Evolutionary conservation across 2,329 filamentous ascomycete species (phyloP), one percentile per base, ranked within the genome.

Genomic region (Trichoderma lentiforme): DNA sequence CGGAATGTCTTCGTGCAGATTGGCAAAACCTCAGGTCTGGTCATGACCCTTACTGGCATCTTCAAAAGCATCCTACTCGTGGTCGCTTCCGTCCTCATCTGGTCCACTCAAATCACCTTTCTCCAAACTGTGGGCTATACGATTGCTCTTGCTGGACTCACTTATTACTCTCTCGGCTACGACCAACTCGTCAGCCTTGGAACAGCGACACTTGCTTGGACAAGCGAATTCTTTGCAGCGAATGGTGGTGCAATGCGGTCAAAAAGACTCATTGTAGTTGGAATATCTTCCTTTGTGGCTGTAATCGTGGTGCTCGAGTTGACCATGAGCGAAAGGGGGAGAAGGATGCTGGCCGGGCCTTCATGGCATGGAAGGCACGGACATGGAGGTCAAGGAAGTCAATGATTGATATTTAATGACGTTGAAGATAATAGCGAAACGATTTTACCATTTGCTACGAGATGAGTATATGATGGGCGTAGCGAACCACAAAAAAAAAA

Each of bases 11-110:
- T 26, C 51, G 28, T 21, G 30, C 67, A 95, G 92, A 97, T 97
- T 78, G 93, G 93, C 80, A 94, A 93, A 83, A 97, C 93, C 8
- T 97, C 93, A 2, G 92, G 92, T 71, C 88, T 97, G 66, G 93
- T 95, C 77, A 92, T 97, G 83, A 94, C 93, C 39, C 89, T 97
- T 28, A 94, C 91, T 72, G 93, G 94, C 80, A 93, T 97, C 75
- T 88, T 96, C 78, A 97, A 97, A 83, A 93, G 94, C 81, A 95
- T 97, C 73, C 89, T 97, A 72, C 90, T 97, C 70, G 93, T 97
- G 74, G 84, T 88, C 73, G 87, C 90, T 72, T 94, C 92, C 68
- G 92, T 96, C 82, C 81, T 93, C 78, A 90, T 95, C 80, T 96
- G 93, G 91, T 85, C 87, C 76, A 93, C 93, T 71, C 87, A 89